Base-by-base conservation (phyloP, 106 monocot species). In the Phalaenopsis equestris region DNA sequence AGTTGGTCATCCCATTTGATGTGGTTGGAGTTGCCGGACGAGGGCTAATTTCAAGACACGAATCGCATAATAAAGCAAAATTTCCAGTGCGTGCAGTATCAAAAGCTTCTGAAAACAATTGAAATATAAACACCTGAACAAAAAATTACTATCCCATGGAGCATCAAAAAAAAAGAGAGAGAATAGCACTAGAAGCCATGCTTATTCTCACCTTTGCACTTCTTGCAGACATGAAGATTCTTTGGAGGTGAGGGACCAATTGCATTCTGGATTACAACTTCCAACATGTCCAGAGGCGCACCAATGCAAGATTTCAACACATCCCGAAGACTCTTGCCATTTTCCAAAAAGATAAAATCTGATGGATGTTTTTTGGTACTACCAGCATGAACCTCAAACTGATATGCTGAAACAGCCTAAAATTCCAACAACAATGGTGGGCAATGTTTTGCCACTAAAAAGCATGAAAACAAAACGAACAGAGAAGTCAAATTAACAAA, bases 341-440 rank as follows among this genome's bases (percentile, higher is more conserved):
- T 98, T 75, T 90, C 88, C 82, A 98, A 81, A 74, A 72, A 85
- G 64, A 98, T 98, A 83, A 80, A 92, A 78, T 98, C 90, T 38
- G 92, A 87, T 24, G 96, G 94, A 82, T 94, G 94, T 36, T 94
- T 97, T 81, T 97, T 97, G 4, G 83, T 92, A 73, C 97, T 98
- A 15, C 97, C 94, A 72, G 94, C 89, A 84, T 98, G 97, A 75
- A 89, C 70, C 84, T 94, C 94, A 82, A 98, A 98, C 19, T 89
- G 78, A 80, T 85, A 88, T 11, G 94, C 88, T 41, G 98, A 94
- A 76, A 99, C 85, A 80, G 79, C 83, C 98, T 99, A 82, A 74
- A 75, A 83, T 36, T 19, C 36, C 15, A 68, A 56, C 8, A 80
- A 72, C 76, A 77, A 18, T 49, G n/a, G 52, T 57, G 19, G 43